Evolutionary conservation across 1,139 yeast species (phyloP).

Genomic region (Hyphopichia fennica): DNA sequence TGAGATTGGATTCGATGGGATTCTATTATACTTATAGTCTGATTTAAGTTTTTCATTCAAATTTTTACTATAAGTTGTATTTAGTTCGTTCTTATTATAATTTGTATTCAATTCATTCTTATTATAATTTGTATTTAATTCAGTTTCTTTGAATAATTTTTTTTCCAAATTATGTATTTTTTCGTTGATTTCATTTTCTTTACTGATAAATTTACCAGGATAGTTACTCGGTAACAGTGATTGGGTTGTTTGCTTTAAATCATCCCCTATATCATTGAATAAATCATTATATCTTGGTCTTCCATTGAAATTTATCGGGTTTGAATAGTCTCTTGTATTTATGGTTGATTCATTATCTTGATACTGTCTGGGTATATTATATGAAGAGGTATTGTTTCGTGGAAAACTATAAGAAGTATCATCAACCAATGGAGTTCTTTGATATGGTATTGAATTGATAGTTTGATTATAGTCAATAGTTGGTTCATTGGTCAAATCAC

Average conservation of each 20-base stretch:
- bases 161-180: constrained; percentile 14
- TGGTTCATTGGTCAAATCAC: constrained; percentile 34
- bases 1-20: too few relatives aligned
- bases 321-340: constrained; percentile 1
- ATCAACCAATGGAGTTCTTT: too few relatives aligned
- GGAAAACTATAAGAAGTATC: too few relatives aligned
- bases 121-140: constrained; percentile 5
- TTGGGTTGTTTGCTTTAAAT: constrained; percentile 8
- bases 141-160: constrained; percentile 16
- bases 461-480: constrained; percentile 39
- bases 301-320: background rate
- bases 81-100: background rate
- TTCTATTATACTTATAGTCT: too few relatives aligned
- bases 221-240: constrained; percentile 16
- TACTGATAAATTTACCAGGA: constrained; percentile 20
- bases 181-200: constrained; percentile 2
- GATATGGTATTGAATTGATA: constrained; percentile 11
- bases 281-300: constrained; percentile 6
- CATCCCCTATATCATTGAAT: constrained; percentile 6
- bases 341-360: constrained; percentile 3
- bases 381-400: background rate
- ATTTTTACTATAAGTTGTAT: background rate
- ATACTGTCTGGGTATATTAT: background rate
- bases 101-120: background rate
- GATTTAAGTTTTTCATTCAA: constrained; percentile 8